Conservation (phyloP, 495 filamentous ascomycete genomes). For the Tuber magnatum region DNA sequence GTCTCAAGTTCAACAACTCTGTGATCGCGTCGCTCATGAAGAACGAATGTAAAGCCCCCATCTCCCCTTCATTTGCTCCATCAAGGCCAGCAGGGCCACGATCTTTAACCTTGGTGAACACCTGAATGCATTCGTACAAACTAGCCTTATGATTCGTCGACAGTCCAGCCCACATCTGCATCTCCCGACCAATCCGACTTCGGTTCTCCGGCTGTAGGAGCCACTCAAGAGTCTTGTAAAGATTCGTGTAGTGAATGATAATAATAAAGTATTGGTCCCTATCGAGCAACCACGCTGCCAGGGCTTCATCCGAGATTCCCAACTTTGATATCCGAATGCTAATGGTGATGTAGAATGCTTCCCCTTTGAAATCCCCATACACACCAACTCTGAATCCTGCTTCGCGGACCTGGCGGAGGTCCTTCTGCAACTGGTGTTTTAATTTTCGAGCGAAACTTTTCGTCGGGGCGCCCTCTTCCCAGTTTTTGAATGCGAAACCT, state of each 20-base stretch:
- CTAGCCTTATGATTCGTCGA: constrained; percentile 53
- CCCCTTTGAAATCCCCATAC: constrained; percentile 44
- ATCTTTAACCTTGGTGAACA: constrained; percentile 46
- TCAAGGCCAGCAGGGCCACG: neutral
- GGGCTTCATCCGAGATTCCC: constrained; percentile 66
- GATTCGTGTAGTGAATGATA: constrained; percentile 58
- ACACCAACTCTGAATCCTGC: constrained; percentile 72
- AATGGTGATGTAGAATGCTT: constrained; percentile 54
- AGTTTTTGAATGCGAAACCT: constrained; percentile 9
- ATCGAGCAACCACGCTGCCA: constrained; percentile 69
- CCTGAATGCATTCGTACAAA: constrained; percentile 46
- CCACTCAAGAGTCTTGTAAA: constrained; percentile 53
- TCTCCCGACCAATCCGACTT: constrained; percentile 35
- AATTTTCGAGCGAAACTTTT: constrained; percentile 24
- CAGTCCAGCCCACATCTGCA: constrained; percentile 49
- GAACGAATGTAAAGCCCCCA: constrained; percentile 44
- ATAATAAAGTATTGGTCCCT: constrained; percentile 65
- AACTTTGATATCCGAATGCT: constrained; percentile 63
- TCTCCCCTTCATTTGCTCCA: constrained; percentile 4
- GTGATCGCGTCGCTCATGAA: constrained; percentile 71
- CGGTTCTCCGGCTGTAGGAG: constrained; percentile 41
- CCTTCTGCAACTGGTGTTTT: constrained; percentile 47
- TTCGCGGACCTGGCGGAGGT: constrained; percentile 55
- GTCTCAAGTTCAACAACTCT: constrained; percentile 60
- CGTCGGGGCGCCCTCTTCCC: constrained; percentile 18